Percentiles rank a stretch among this genome's conserved stretches.
Conservation (phyloP, 164 flowering plant species). For the Platanus orientalis region DNA sequence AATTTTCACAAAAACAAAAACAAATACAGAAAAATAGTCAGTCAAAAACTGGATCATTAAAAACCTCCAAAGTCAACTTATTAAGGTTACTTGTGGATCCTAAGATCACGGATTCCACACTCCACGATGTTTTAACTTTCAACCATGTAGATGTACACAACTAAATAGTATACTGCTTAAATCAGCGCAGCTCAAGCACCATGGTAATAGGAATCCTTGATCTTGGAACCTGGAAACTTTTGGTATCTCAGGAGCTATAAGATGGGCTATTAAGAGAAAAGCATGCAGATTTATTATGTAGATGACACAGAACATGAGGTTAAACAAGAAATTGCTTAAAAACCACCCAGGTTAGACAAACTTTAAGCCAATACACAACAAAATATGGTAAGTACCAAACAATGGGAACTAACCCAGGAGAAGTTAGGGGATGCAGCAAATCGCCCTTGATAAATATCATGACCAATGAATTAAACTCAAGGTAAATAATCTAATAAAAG, state of each 20-base stretch:
- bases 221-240: neutral
- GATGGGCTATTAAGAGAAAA: neutral
- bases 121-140: no score
- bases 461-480: neutral
- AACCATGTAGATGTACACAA: no score
- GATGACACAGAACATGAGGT: neutral
- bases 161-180: neutral
- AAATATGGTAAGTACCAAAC: neutral
- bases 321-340: neutral
- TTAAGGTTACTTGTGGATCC: no score
- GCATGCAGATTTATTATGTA: neutral
- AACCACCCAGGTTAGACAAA: no score
- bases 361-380: no score
- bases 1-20: conserved; percentile 31
- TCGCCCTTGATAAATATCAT: neutral
- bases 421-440: neutral
- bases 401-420: no score
- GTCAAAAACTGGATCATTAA: no score
- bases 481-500: neutral
- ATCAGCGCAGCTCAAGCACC: neutral
- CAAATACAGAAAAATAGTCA: no score
- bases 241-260: neutral
- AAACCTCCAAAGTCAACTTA: no score
- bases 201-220: neutral
- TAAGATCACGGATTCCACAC: no score